Percentiles rank a stretch among this genome's conserved stretches.
Evolutionary conservation across 176 grass and related monocot genomes (phyloP).

Genomic region (Sorghum bicolor): Sorghum_bicolor_NCBIv3 NC_012870.2:20057001-20057500

Average conservation of each 20-base stretch:
- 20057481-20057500: constrained; percentile 11
- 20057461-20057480: constrained; percentile 39
- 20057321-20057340: constrained; percentile 29
- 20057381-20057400: constrained; percentile 36
- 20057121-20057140: constrained; percentile 31
- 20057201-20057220: constrained; percentile 66
- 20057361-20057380: constrained; percentile 27
- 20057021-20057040: background rate
- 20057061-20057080: constrained; percentile 2
- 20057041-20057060: background rate
- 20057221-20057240: constrained; percentile 52
- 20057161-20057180: constrained; percentile 64
- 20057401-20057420: constrained; percentile 27
- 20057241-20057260: constrained; percentile 25
- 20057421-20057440: constrained; percentile 35
- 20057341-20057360: background rate
- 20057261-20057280: constrained; percentile 11
- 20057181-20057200: constrained; percentile 36
- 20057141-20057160: constrained; percentile 36
- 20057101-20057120: constrained; percentile 38
- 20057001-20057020: background rate
- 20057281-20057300: constrained; percentile 11
- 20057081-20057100: constrained; percentile 18
- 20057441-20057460: constrained; percentile 37
- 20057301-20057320: background rate